A percentile compares a stretch with the other conserved stretches of the same genome.
Evolutionary conservation across 768 basidiomycete species (phyloP).

Genomic region (Psilocybe sp.): DNA sequence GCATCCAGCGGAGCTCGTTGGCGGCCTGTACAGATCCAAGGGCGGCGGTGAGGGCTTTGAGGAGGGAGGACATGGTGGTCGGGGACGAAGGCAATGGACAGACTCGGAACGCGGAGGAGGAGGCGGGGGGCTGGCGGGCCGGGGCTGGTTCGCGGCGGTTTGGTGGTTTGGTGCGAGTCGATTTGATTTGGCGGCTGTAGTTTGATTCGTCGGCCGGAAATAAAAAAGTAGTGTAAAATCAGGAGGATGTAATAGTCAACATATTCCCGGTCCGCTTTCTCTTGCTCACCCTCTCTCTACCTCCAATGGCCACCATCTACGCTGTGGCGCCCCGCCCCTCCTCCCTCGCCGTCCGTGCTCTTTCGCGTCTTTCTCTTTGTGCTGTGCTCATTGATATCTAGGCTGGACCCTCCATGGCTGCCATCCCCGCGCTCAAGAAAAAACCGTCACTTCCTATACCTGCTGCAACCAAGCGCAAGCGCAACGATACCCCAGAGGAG

Average conservation of each 20-base stretch:
- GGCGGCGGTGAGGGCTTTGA: constrained; percentile 21
- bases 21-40: constrained; percentile 36
- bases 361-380: constrained; percentile 35
- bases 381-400: constrained; percentile 29
- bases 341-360: constrained; percentile 23
- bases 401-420: constrained; percentile 38
- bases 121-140: constrained; percentile 16
- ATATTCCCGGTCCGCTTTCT: constrained; percentile 29
- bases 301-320: constrained; percentile 34
- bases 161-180: constrained; percentile 7
- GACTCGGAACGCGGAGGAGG: constrained; percentile 5
- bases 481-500: constrained; percentile 58
- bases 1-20: constrained; percentile 44
- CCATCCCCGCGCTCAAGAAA: constrained; percentile 34
- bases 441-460: constrained; percentile 23
- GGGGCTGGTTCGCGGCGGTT: not conserved
- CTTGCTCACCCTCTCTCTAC: constrained; percentile 20
- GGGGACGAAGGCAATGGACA: too few species aligned
- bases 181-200: constrained; percentile 13
- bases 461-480: constrained; percentile 52
- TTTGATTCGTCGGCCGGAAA: constrained; percentile 21
- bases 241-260: constrained; percentile 19
- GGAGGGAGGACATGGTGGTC: constrained; percentile 7
- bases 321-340: constrained; percentile 34
- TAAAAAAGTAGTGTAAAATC: constrained; percentile 20